Evolutionary conservation across 768 basidiomycete species (phyloP), one percentile per base, ranked within the genome.

Genomic region (Pleurotus cornucopiae): DNA sequence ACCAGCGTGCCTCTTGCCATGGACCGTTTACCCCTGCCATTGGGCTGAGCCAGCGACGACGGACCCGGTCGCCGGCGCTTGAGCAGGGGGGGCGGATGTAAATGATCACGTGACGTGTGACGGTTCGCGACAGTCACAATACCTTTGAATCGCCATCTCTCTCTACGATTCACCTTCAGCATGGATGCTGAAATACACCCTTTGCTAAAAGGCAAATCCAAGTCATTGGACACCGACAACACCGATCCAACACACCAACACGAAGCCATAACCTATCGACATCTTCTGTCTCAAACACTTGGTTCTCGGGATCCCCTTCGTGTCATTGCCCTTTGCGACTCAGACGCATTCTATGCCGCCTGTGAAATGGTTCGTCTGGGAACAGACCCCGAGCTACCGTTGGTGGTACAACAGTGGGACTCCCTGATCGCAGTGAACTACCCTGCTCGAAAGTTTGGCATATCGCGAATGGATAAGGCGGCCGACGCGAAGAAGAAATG

Each of bases 351-450:
- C 65, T 91, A 88, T 67, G 88, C 82, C 11, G 85, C 89, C 5
- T 95, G 91, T 72, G 95, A 97, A 70, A 89, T 88, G 72, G 80
- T 91, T 53, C 78, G 94, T 25, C 80, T 96, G 0, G 83, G 81
- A 0, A 73, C 91, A 2, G 72, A 73, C 45, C 77, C 79, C 41
- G 76, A 78, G 14, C 76, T 65, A 1, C 92, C 93, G 0, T 76
- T 95, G 9, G 90, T 92, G 4, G 92, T 94, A 5, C 78, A 87
- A 44, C 94, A 96, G 61, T 95, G 94, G 94, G 83, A 89, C 45
- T 76, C 83, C 13, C 67, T 95, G 53, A 98, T 99, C 57, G 97
- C 97, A 0, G 89, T 98, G 60, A 98, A 95, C 70, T 98, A 99
- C 66, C 87, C 94, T 4, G 96, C 97, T 0, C 82, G 97, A 60